Evolutionary conservation across 2,329 filamentous ascomycete genomes (phyloP).

Genomic region (Thermoascus crustaceus): DNA sequence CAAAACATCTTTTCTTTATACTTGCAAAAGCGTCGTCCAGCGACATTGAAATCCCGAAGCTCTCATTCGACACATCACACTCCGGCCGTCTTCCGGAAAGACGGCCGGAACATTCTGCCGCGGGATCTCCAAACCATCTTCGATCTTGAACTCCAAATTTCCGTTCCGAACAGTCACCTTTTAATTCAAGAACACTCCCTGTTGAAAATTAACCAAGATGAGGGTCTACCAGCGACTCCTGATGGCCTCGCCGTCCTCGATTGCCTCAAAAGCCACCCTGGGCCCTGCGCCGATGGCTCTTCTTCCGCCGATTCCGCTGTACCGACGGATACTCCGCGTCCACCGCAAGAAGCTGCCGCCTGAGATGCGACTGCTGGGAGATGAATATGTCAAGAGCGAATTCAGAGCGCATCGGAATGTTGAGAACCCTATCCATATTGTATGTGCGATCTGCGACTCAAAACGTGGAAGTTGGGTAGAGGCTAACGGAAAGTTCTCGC

Average conservation of each 20-base stretch:
- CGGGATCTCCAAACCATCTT: constrained; percentile 1
- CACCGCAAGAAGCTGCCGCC: constrained; percentile 70
- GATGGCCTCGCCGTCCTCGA: constrained; percentile 32
- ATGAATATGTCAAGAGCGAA: constrained; percentile 88
- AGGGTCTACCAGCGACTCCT: constrained; percentile 27
- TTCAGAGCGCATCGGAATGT: constrained; percentile 75
- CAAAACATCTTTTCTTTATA: no score
- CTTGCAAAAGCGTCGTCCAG: not conserved
- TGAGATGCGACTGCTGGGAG: constrained; percentile 73
- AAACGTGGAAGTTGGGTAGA: not conserved
- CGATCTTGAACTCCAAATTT: constrained; percentile 1
- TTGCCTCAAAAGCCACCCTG: constrained; percentile 35
- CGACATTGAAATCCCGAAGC: constrained; percentile 5
- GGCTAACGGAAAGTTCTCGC: no score
- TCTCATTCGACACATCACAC: constrained; percentile 12
- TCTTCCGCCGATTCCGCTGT: constrained; percentile 79
- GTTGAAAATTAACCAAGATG: constrained; percentile 20
- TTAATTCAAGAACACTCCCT: not conserved
- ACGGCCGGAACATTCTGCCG: not conserved
- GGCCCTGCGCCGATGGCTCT: constrained; percentile 54
- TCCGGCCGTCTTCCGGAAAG: no score
- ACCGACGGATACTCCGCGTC: constrained; percentile 75
- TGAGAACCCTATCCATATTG: constrained; percentile 87
- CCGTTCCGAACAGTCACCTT: not conserved
- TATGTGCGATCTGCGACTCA: constrained; percentile 38